Conservation (phyloP, 768 basidiomycete genomes). For the Boletus eberwhitei region DNA sequence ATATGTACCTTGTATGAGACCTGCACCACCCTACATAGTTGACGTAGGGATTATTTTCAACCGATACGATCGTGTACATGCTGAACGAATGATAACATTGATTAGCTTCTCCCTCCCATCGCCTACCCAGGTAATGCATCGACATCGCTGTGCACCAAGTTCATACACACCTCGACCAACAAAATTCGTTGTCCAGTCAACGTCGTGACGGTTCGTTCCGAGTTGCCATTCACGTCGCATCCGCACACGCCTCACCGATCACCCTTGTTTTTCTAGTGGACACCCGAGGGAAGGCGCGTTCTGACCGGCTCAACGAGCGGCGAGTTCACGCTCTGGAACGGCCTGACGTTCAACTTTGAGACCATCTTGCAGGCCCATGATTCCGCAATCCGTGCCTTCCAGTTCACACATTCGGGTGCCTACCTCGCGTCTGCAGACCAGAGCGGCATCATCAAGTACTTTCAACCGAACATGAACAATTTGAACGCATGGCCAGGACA, state of each 20-base stretch:
- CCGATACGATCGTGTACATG: slow-evolving; percentile 10
- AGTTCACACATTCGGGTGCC: slow-evolving; percentile 90
- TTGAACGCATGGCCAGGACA: slow-evolving; percentile 92
- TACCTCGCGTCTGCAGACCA: slow-evolving; percentile 94
- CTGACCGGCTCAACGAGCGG: slow-evolving; percentile 95
- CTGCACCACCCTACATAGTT: slow-evolving; percentile 83
- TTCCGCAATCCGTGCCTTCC: slow-evolving; percentile 83
- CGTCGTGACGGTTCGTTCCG: slow-evolving; percentile 75
- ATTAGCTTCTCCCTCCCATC: slow-evolving; percentile 87
- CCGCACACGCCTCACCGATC: not conserved
- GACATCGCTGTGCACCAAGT: slow-evolving; percentile 94
- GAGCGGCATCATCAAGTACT: slow-evolving; percentile 95
- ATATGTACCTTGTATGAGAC: slow-evolving; percentile 75
- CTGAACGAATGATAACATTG: slow-evolving; percentile 26
- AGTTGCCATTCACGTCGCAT: not conserved
- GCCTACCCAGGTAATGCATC: slow-evolving; percentile 90
- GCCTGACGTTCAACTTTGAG: slow-evolving; percentile 98
- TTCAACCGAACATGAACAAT: slow-evolving; percentile 99
- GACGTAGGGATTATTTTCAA: slow-evolving; percentile 56
- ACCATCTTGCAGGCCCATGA: slow-evolving; percentile 99
- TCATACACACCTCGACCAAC: slow-evolving; percentile 97
- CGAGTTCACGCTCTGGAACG: slow-evolving; percentile 99
- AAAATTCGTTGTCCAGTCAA: slow-evolving; percentile 98
- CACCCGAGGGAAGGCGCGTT: slow-evolving; percentile 90
- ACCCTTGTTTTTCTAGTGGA: slow-evolving; percentile 63